Percentiles rank a stretch among this genome's conserved stretches.
Evolutionary conservation across 768 basidiomycete genomes (phyloP).

Genomic region (Boletus coccyginus): DNA sequence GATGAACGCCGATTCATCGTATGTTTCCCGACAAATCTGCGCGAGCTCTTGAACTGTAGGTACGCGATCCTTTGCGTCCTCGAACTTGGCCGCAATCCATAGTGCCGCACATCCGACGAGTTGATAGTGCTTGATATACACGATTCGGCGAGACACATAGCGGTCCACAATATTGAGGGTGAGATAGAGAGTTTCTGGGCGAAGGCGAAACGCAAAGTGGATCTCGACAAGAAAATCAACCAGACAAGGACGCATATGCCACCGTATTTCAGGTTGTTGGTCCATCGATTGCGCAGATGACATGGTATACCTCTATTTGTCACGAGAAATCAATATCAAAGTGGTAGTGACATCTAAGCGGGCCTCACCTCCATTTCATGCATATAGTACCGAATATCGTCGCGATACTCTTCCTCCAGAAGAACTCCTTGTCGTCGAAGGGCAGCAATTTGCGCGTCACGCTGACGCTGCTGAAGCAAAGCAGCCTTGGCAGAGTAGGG

Average conservation of each 20-base stretch:
- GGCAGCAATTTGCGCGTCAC: slow-evolving; percentile 65
- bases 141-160: slow-evolving; percentile 97
- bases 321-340: slow-evolving; percentile 5
- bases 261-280: slow-evolving; percentile 96
- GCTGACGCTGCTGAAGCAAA: slow-evolving; percentile 61
- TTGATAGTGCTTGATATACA: slow-evolving; percentile 99
- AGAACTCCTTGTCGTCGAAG: slow-evolving; percentile 71
- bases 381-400: slow-evolving; percentile 94
- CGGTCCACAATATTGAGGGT: slow-evolving; percentile 99
- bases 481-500: slow-evolving; percentile 66
- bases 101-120: slow-evolving; percentile 97
- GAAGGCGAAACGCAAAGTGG: slow-evolving; percentile 95
- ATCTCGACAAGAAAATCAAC: slow-evolving; percentile 99
- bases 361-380: slow-evolving; percentile 94
- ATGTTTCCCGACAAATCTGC: slow-evolving; percentile 93
- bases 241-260: slow-evolving; percentile 99
- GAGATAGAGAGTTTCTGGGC: slow-evolving; percentile 98
- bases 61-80: slow-evolving; percentile 97
- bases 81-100: slow-evolving; percentile 99
- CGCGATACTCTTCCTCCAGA: slow-evolving; percentile 92
- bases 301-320: slow-evolving; percentile 71
- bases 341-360: background rate
- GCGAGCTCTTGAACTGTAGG: slow-evolving; percentile 93
- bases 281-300: slow-evolving; percentile 96
- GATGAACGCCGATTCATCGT: slow-evolving; percentile 96